Conservation (phyloP, 257 asterid species). For the Plantago ovata region DNA sequence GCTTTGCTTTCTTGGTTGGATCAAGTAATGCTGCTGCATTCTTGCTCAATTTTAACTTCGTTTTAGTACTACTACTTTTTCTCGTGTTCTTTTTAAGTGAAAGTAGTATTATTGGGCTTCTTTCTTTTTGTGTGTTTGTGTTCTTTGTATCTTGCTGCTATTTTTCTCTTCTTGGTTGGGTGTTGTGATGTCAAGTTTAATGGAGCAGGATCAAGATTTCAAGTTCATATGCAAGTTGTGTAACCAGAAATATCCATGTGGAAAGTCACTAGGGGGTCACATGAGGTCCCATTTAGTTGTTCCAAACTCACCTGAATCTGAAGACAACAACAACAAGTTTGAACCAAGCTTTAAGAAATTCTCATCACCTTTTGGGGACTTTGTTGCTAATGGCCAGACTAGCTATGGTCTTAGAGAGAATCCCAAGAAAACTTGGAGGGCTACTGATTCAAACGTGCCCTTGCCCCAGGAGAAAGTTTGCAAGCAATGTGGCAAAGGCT, state of each 20-base stretch:
- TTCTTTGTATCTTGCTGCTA: constrained; percentile 14
- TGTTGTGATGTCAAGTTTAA: constrained; percentile 4
- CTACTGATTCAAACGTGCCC: constrained; percentile 42
- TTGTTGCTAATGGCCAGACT: constrained; percentile 33
- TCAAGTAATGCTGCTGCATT: constrained; percentile 30
- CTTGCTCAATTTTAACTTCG: constrained; percentile 20
- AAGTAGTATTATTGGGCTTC: neutral
- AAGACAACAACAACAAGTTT: constrained; percentile 14
- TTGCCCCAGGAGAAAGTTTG: constrained; percentile 55
- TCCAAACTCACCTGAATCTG: constrained; percentile 52
- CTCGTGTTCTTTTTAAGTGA: constrained; percentile 15
- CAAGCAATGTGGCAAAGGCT: constrained; percentile 92
- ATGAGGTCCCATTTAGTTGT: constrained; percentile 70
- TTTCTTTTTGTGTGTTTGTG: constrained; percentile 5
- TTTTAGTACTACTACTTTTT: constrained; percentile 20
- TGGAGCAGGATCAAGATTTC: constrained; percentile 52
- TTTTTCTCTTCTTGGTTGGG: too few species aligned
- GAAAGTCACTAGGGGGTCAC: constrained; percentile 88
- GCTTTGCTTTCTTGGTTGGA: constrained; percentile 11
- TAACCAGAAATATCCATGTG: constrained; percentile 64
- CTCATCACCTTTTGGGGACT: constrained; percentile 29
- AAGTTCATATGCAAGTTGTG: constrained; percentile 65
- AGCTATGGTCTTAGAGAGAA: constrained; percentile 75
- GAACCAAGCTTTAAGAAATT: constrained; percentile 12
- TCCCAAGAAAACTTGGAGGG: constrained; percentile 90